phyloP scores from a whole-genome alignment of 2,329 filamentous ascomycete genomes.

The Hymenoscyphus fructigenus region DNA sequence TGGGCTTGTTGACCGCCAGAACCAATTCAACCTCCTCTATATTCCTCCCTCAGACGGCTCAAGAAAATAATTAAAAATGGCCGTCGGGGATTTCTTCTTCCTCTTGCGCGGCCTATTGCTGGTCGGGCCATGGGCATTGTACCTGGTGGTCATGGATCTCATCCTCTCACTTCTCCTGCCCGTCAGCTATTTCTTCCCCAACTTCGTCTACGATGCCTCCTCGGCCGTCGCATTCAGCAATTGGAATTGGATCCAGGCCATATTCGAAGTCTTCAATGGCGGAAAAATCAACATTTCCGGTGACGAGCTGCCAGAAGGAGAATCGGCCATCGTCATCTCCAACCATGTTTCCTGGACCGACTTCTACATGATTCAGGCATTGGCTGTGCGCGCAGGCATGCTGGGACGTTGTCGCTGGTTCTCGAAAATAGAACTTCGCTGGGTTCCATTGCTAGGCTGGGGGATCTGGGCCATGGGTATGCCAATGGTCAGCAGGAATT shows the following conservation, averaged over 20 bases:
- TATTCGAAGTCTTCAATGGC: constrained; percentile 55
- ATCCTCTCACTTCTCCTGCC: constrained; percentile 50
- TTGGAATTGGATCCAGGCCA: constrained; percentile 57
- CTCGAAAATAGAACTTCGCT: constrained; percentile 57
- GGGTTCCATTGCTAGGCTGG: constrained; percentile 62
- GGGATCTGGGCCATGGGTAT: constrained; percentile 65
- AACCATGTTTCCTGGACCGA: constrained; percentile 63
- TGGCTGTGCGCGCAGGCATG: constrained; percentile 56
- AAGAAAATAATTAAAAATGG: neutral
- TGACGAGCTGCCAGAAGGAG: constrained; percentile 49
- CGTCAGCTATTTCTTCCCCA: constrained; percentile 48
- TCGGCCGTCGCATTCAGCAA: constrained; percentile 54
- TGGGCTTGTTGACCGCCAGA: neutral
- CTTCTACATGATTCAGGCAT: constrained; percentile 63
- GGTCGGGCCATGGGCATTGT: constrained; percentile 52
- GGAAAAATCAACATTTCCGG: constrained; percentile 54
- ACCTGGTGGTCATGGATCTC: constrained; percentile 52
- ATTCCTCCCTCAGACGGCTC: neutral
- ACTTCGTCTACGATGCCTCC: constrained; percentile 52
- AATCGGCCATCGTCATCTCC: constrained; percentile 59
- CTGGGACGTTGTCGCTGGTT: constrained; percentile 62
- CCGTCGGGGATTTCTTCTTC: constrained; percentile 30
- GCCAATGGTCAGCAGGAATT: constrained; percentile 61
- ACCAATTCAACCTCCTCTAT: neutral
- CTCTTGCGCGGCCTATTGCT: constrained; percentile 46